phyloP scores from a whole-genome alignment of 2,329 filamentous ascomycete species.

The Parascedosporium putredinis region DNA sequence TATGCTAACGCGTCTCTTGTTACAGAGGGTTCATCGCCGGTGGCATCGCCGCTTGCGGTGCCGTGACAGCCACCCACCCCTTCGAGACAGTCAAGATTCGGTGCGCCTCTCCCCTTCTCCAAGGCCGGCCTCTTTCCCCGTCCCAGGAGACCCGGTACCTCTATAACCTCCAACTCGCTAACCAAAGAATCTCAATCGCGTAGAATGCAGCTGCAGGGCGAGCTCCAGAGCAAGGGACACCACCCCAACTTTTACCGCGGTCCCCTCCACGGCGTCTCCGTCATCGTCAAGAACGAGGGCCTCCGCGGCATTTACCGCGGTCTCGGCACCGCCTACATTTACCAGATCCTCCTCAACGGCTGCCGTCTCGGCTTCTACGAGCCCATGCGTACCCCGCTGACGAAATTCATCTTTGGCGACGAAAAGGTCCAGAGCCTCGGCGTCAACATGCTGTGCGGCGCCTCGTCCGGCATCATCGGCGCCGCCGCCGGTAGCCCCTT shows the following conservation, averaged over 20 bases:
- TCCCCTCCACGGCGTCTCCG: constrained; percentile 79
- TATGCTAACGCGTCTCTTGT: too few species aligned
- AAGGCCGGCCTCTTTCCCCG: too few species aligned
- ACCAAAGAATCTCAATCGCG: not conserved
- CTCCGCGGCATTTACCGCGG: constrained; percentile 77
- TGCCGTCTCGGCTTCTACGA: constrained; percentile 97
- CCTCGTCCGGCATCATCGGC: constrained; percentile 78
- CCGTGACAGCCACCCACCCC: constrained; percentile 92
- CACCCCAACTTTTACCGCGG: constrained; percentile 84
- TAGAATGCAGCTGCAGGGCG: constrained; percentile 91
- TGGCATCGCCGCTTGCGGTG: constrained; percentile 92
- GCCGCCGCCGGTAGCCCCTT: constrained; percentile 91
- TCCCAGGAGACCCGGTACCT: not conserved
- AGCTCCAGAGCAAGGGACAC: constrained; percentile 77
- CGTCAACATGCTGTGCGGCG: constrained; percentile 90
- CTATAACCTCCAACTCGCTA: not conserved
- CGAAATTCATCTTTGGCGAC: constrained; percentile 61
- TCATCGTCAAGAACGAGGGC: constrained; percentile 88
- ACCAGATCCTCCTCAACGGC: constrained; percentile 92
- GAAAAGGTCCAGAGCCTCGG: constrained; percentile 69
- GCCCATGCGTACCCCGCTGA: constrained; percentile 67
- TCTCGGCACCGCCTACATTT: constrained; percentile 85
- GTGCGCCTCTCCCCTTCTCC: constrained; percentile 33
- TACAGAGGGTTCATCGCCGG: constrained; percentile 81
- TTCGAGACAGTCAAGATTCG: constrained; percentile 99